phyloP scores from a whole-genome alignment of 148 eudicot species.

The Simmondsia chinensis region DNA sequence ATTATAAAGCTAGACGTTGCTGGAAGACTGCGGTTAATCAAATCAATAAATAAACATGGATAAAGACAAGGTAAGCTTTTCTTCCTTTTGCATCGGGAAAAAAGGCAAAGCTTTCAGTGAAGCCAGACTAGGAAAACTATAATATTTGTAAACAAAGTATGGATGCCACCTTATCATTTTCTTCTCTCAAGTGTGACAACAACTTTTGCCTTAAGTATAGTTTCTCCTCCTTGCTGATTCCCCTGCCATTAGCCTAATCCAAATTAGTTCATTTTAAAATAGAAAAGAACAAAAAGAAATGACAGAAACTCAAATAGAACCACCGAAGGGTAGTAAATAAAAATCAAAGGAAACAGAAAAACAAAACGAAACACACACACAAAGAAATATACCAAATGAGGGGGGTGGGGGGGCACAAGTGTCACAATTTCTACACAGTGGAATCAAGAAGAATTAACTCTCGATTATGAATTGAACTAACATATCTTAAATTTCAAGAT shows the following conservation, averaged over 20 bases:
- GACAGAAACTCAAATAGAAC: neutral
- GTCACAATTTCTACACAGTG: too few species aligned
- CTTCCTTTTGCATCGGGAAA: too few species aligned
- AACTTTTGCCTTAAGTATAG: slow-evolving; percentile 64
- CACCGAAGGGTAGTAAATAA: too few species aligned
- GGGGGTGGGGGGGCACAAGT: too few species aligned
- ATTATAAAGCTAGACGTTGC: neutral
- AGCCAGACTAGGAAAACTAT: too few species aligned
- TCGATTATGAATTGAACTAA: too few species aligned
- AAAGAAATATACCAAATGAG: too few species aligned
- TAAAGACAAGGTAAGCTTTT: neutral
- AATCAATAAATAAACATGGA: neutral
- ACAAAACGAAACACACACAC: too few species aligned
- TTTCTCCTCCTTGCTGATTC: slow-evolving; percentile 81
- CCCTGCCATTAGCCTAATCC: slow-evolving; percentile 41
- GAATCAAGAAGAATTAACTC: too few species aligned
- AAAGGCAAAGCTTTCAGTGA: too few species aligned
- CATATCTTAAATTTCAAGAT: too few species aligned
- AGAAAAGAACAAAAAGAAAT: neutral
- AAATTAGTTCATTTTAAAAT: slow-evolving; percentile 5
- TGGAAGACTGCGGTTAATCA: neutral
- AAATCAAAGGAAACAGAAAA: too few species aligned
- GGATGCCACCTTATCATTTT: slow-evolving; percentile 70
- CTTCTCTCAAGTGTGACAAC: slow-evolving; percentile 89
- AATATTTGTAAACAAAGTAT: neutral